Conservation (phyloP, 176 grass and related monocot species). For the Carex scoparia region DNA sequence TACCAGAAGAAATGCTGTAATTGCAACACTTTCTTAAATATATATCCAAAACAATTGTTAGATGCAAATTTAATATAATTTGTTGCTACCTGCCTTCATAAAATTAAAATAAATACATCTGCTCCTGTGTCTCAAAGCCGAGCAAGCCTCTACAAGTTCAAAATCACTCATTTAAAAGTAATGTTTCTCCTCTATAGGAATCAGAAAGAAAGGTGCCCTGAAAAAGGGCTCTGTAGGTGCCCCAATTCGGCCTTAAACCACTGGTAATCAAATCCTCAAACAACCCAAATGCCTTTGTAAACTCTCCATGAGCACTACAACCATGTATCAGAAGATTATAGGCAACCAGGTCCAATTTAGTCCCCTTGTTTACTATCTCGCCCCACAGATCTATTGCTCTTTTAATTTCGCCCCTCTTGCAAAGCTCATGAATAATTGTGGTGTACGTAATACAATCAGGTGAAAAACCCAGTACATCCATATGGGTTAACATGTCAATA, state of each 20-base stretch:
- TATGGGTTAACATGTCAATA: constrained; percentile 36
- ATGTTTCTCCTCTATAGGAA: constrained; percentile 17
- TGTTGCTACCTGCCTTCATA: background rate
- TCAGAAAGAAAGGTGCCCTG: constrained; percentile 32
- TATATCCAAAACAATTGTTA: background rate
- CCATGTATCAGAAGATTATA: constrained; percentile 65
- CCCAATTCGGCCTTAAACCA: constrained; percentile 44
- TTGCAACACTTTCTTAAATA: background rate
- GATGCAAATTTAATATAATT: background rate
- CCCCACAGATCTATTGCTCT: constrained; percentile 61
- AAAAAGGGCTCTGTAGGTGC: constrained; percentile 56
- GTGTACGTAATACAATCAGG: constrained; percentile 76
- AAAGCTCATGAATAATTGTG: constrained; percentile 55
- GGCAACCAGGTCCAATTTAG: constrained; percentile 52
- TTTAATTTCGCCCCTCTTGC: constrained; percentile 39
- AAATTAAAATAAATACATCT: background rate
- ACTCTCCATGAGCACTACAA: constrained; percentile 43
- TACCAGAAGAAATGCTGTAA: background rate
- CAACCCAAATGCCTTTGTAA: constrained; percentile 35
- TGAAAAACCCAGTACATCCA: constrained; percentile 33
- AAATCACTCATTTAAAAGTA: constrained; percentile 38
- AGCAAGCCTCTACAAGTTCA: background rate
- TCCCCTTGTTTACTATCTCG: constrained; percentile 54
- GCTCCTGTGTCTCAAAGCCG: background rate
- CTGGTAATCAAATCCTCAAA: constrained; percentile 53